Percentiles rank a stretch among this genome's conserved stretches.
Evolutionary conservation across 148 eudicot genomes (phyloP).

Genomic region (Hydrangea macrophylla): DNA sequence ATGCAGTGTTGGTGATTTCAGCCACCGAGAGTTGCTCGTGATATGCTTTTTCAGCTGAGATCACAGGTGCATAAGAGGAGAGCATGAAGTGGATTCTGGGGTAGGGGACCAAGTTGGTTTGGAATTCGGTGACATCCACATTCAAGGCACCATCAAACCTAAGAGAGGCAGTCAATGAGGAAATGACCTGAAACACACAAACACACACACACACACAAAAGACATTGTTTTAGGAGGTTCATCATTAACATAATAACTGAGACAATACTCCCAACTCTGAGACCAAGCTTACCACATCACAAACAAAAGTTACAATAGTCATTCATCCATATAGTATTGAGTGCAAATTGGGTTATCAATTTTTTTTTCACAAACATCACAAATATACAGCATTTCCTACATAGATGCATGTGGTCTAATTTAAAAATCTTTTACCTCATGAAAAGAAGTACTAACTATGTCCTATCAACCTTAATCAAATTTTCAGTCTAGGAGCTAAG

Average conservation of each 20-base stretch:
- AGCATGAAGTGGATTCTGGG: constrained; percentile 36
- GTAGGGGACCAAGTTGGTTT: constrained; percentile 34
- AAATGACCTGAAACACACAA: constrained; percentile 26
- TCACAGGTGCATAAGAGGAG: constrained; percentile 31
- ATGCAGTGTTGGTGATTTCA: constrained; percentile 32
- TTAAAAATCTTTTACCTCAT: too few relatives aligned
- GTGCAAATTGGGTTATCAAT: not conserved
- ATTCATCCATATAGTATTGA: not conserved
- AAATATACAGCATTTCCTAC: too few relatives aligned
- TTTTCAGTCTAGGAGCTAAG: too few relatives aligned
- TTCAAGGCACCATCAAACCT: constrained; percentile 35
- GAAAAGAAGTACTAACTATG: too few relatives aligned
- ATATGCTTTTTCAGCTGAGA: constrained; percentile 28
- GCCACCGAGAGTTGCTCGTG: constrained; percentile 32
- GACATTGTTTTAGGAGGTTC: not conserved
- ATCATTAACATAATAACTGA: not conserved
- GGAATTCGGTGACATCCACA: constrained; percentile 30
- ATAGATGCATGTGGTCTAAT: too few relatives aligned
- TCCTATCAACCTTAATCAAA: too few relatives aligned
- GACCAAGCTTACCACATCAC: not conserved
- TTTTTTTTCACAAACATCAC: too few relatives aligned
- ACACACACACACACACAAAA: not conserved
- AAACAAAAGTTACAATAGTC: not conserved
- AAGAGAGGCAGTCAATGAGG: constrained; percentile 27
- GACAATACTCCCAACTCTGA: not conserved